Evolutionary conservation across 1,139 yeast genomes (phyloP).

Genomic region (Nakaseomyces nivariensis): DNA sequence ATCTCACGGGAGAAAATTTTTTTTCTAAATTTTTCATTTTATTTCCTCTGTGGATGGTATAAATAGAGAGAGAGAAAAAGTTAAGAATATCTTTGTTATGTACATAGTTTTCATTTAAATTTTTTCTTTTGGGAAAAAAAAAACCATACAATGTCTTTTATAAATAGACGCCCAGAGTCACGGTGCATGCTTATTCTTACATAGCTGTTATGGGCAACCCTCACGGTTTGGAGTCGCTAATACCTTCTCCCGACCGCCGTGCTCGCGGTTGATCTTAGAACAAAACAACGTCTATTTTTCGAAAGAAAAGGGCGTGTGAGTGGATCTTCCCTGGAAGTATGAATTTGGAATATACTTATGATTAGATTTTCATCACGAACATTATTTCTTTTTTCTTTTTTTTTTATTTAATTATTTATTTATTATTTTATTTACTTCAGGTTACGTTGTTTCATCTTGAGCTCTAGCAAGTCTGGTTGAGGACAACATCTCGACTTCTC

Average conservation of each 20-base stretch:
- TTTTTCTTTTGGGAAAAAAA: too few relatives aligned
- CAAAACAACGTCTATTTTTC: slow-evolving; percentile 15
- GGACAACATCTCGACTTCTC: slow-evolving; percentile 58
- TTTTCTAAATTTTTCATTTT: too few relatives aligned
- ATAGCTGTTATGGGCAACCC: slow-evolving; percentile 25
- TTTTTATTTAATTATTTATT: neutral
- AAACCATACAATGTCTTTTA: slow-evolving; percentile 55
- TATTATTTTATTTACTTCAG: neutral
- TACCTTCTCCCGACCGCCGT: slow-evolving; percentile 39
- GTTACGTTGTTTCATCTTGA: slow-evolving; percentile 48
- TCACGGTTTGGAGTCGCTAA: slow-evolving; percentile 23
- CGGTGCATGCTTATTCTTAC: slow-evolving; percentile 36
- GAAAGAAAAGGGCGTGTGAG: slow-evolving; percentile 1
- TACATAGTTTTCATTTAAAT: too few relatives aligned
- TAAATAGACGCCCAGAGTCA: slow-evolving; percentile 90
- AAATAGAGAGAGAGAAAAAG: neutral
- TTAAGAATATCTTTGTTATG: too few relatives aligned
- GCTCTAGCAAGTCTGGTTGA: slow-evolving; percentile 41
- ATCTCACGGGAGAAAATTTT: neutral
- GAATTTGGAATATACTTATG: slow-evolving; percentile 2
- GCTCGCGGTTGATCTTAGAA: slow-evolving; percentile 90
- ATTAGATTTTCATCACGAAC: slow-evolving; percentile 7
- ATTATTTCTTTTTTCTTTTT: neutral
- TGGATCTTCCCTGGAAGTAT: slow-evolving; percentile 7
- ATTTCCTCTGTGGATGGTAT: neutral